Conservation (phyloP, 164 flowering plant species). For the Sextonia rubra region DNA sequence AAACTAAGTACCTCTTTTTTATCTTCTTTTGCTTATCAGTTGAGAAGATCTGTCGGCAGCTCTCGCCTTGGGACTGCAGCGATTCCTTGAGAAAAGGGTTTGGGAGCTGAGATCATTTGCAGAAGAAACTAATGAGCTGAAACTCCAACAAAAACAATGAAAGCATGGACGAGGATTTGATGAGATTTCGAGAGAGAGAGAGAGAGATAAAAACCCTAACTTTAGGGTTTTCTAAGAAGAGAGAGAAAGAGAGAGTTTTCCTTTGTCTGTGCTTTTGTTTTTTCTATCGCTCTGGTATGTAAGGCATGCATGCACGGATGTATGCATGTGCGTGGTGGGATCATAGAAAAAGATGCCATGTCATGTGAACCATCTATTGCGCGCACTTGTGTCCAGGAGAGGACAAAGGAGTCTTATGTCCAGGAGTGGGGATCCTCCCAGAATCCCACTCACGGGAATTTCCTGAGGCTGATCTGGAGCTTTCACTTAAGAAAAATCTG, state of each 20-base stretch:
- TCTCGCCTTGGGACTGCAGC: neutral
- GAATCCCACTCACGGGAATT: no score
- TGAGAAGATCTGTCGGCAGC: constrained; percentile 6
- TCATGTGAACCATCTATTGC: no score
- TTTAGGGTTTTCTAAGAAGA: constrained; percentile 21
- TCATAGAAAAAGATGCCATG: neutral
- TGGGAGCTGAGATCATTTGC: constrained; percentile 15
- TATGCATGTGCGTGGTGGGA: neutral
- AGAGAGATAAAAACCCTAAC: constrained; percentile 38
- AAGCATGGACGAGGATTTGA: constrained; percentile 17
- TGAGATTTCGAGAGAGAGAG: constrained; percentile 33
- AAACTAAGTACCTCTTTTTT: constrained; percentile 1
- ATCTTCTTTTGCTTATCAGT: neutral
- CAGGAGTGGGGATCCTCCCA: no score
- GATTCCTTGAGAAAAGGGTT: constrained; percentile 13
- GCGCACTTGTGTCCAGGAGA: no score
- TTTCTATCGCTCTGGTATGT: no score
- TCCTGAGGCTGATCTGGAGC: no score
- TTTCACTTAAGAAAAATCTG: no score
- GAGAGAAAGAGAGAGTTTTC: constrained; percentile 27
- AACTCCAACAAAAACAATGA: constrained; percentile 7
- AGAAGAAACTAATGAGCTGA: constrained; percentile 1
- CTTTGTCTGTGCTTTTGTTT: constrained; percentile 5
- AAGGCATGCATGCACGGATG: constrained; percentile 13
- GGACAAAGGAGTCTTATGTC: no score